Conservation (phyloP, 2,329 filamentous ascomycete species). For the Tolypocladium ophioglossoides region DNA sequence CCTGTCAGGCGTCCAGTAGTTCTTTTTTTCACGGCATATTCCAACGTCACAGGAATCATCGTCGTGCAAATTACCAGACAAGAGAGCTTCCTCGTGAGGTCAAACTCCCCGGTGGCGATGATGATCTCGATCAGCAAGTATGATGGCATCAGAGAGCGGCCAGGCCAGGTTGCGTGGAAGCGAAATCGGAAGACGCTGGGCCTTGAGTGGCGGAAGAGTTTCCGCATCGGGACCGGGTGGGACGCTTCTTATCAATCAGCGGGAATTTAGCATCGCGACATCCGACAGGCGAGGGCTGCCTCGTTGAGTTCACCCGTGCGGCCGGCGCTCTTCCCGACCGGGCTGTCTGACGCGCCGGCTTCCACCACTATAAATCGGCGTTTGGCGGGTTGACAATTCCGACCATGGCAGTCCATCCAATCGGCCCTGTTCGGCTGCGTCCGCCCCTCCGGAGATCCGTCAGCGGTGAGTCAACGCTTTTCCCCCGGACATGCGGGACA, state of each 20-base stretch:
- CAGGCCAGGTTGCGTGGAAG: background rate
- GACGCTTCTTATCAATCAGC: constrained; percentile 5
- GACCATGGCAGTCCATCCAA: background rate
- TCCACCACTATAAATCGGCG: background rate
- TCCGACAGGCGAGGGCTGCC: background rate
- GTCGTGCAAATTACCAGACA: background rate
- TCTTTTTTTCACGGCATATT: no score
- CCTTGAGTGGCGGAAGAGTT: background rate
- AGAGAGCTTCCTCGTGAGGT: background rate
- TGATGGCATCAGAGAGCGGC: background rate
- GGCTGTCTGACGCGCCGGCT: background rate
- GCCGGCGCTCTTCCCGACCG: background rate
- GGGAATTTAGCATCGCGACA: background rate
- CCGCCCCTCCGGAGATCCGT: background rate
- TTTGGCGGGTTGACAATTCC: background rate
- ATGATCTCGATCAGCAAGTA: background rate
- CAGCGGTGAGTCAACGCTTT: background rate
- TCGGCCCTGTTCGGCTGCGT: background rate
- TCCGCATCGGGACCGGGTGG: background rate
- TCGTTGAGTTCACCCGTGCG: background rate
- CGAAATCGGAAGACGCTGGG: background rate
- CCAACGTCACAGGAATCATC: background rate
- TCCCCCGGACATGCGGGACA: background rate
- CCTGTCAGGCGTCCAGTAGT: background rate
- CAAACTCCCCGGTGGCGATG: background rate